phyloP scores from a whole-genome alignment of 208 protist genomes.

The Trypanosoma avium region DNA sequence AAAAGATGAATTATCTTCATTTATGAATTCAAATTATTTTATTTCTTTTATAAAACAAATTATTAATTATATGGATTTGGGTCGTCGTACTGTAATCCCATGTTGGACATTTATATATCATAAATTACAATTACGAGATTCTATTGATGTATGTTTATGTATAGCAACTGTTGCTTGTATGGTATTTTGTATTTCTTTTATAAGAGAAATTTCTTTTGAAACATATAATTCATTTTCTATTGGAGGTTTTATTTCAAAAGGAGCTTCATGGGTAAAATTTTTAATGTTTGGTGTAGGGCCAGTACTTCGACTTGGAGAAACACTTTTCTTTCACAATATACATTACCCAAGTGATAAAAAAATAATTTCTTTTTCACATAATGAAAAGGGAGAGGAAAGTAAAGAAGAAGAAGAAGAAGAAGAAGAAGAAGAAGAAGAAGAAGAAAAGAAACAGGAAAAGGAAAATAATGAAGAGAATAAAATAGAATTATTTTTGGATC shows the following conservation, averaged over 20 bases:
- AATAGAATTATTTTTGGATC: no score
- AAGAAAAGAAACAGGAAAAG: no score
- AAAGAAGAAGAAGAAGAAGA: not conserved
- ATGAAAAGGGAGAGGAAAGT: not conserved
- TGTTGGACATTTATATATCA: not conserved
- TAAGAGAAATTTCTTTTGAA: not conserved
- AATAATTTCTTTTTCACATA: no score
- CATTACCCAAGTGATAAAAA: not conserved
- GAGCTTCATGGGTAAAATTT: not conserved
- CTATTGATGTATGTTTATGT: not conserved
- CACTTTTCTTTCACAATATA: not conserved
- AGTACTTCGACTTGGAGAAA: conserved; percentile 3
- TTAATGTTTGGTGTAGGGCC: conserved; percentile 4
- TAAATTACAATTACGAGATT: not conserved
- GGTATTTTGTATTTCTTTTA: not conserved
- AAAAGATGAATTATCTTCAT: no score
- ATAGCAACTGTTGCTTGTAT: not conserved
- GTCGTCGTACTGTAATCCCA: not conserved
- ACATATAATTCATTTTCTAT: not conserved
- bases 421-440: not conserved
- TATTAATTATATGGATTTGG: not conserved
- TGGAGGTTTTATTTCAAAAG: conserved; percentile 1
- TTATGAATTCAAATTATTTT: no score
- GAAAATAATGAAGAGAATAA: no score
- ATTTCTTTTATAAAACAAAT: no score